These are phyloP conservation scores for Pterocarpus macrocarpus DNA, from an alignment of 306 rosid species.

Conservation along the genomic window DNA sequence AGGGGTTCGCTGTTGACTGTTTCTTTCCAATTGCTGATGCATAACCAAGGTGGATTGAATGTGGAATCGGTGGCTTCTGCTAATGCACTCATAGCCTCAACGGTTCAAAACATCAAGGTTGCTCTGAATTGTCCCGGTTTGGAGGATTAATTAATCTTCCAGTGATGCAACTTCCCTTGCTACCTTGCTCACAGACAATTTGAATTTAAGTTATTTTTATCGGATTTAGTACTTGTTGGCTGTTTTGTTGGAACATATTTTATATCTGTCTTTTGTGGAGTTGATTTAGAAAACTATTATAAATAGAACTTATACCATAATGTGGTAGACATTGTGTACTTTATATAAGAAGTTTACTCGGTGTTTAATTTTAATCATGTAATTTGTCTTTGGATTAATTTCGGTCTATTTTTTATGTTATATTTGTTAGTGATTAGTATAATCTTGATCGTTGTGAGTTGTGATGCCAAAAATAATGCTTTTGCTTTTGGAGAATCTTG, in stretches of 20 bases:
- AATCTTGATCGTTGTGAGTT: background rate
- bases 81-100: slow-evolving; percentile 53
- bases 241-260: no score
- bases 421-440: background rate
- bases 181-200: no score
- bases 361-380: background rate
- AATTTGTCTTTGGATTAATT: background rate
- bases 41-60: slow-evolving; percentile 20
- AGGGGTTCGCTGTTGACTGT: slow-evolving; percentile 65
- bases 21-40: slow-evolving; percentile 63
- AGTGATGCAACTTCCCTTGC: no score
- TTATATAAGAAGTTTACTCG: no score
- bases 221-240: background rate
- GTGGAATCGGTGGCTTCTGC: slow-evolving; percentile 53
- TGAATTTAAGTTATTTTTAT: no score
- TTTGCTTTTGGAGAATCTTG: no score
- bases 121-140: slow-evolving; percentile 42
- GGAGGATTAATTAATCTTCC: background rate
- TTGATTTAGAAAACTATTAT: no score
- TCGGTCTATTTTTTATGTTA: background rate
- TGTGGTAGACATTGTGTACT: no score
- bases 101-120: slow-evolving; percentile 55
- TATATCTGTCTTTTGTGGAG: no score
- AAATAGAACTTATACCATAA: no score
- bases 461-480: background rate